Evolutionary conservation across 2,329 filamentous ascomycete species (phyloP).

Genomic region (Pseudogymnoascus sp.): DNA sequence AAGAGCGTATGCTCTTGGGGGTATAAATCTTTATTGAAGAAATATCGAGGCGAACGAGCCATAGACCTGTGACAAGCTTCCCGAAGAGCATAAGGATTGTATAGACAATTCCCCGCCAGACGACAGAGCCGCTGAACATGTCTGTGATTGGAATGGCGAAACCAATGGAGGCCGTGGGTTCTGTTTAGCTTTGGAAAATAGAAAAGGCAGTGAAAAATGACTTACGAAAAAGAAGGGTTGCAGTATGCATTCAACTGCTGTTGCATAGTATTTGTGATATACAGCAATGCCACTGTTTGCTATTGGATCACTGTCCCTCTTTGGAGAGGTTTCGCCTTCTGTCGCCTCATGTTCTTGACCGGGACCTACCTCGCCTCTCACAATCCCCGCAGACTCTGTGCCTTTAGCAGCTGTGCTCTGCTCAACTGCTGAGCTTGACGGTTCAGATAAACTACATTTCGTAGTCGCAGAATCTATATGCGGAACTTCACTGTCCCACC

Average conservation of each 20-base stretch:
- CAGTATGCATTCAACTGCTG: slow-evolving; percentile 42
- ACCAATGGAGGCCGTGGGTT: slow-evolving; percentile 50
- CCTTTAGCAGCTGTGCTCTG: not conserved
- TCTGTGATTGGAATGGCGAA: slow-evolving; percentile 68
- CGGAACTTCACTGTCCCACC: slow-evolving; percentile 42
- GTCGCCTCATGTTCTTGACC: not conserved
- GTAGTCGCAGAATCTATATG: not conserved
- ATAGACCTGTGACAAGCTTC: slow-evolving; percentile 49
- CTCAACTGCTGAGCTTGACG: not conserved
- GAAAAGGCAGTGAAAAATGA: not conserved
- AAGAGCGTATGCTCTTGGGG: not conserved
- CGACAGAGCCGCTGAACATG: slow-evolving; percentile 54
- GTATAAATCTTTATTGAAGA: slow-evolving; percentile 13
- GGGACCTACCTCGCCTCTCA: not conserved
- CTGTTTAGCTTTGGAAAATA: not conserved
- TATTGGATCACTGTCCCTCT: not conserved
- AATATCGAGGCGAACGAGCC: slow-evolving; percentile 39
- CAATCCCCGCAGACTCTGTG: too few species aligned
- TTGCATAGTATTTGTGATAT: slow-evolving; percentile 35
- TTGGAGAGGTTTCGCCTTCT: too few species aligned
- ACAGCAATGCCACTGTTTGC: slow-evolving; percentile 14
- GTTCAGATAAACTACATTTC: not conserved
- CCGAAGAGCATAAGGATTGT: slow-evolving; percentile 58
- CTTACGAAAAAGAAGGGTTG: slow-evolving; percentile 63
- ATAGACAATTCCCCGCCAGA: slow-evolving; percentile 71